Base-by-base conservation (phyloP, 768 basidiomycete species). In the Tylopilus sp. region DNA sequence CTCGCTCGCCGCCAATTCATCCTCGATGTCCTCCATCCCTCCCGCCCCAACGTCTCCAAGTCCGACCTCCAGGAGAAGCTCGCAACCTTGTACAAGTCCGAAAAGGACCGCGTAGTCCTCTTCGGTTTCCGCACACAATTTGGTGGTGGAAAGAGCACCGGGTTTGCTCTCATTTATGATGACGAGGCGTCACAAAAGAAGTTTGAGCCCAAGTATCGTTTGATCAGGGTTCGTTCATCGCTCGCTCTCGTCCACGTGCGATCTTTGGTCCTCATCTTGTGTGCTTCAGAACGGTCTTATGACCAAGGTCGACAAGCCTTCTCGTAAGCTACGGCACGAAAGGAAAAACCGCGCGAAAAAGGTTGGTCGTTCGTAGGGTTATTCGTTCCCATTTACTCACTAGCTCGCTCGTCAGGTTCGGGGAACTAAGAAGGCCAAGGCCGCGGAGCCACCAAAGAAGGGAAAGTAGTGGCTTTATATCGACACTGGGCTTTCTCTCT, bases 281-380 rank as follows among this genome's bases (percentile, higher is more conserved):
- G 36, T 40, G 23, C 41, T n/a, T 46, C 18, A 92, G 91, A 81
- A 78, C 58, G 86, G 88, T 46, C 69, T 93, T 43, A 69, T 63
- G 30, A 52, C 78, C 57, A 97, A 98, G 78, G 85, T 87, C 57
- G 90, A 92, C 39, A 92, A 87, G 73, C 77, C 95, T 48, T 93
- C 92, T 58, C 88, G 97, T 68, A 98, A 98, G 73, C 85, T 98
- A 74, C 88, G 97, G 74, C 98, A 98, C 79, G 95, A 98, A 80
- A 85, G 97, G 67, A 99, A 99, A 84, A 99, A 99, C 78, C 86
- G 95, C 70, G 83, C 89, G 57, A 99, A 99, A 89, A 98, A 98
- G 86, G 95, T 92, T 42, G n/a, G 73, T 62, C 45, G n/a, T 4
- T 12, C 26, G 23, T 18, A 53, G 23, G 20, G 22, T 46, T 22